These are phyloP conservation scores for Yarrowia sp. DNA, from an alignment of 805 yeast genomes.

Conservation along the genomic window DNA sequence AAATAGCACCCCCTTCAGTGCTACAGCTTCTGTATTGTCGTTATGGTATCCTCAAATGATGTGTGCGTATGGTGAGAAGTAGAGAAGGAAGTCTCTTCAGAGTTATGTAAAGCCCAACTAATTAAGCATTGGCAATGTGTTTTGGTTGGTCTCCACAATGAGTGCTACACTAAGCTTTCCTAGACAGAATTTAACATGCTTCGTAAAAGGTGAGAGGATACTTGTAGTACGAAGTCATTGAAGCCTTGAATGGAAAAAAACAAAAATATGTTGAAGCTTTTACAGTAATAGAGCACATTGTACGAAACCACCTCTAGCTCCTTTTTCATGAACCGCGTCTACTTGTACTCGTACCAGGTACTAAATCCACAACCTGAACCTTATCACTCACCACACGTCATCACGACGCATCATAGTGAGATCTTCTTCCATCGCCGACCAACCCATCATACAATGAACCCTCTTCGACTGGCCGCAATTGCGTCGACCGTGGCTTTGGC, in stretches of 20 bases:
- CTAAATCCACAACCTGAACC: not conserved
- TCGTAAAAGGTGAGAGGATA: not conserved
- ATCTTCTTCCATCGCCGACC: not conserved
- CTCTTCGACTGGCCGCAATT: conserved; percentile 17
- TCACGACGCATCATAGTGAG: not conserved
- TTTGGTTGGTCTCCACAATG: not conserved
- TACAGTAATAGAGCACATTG: no score
- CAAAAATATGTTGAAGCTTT: no score
- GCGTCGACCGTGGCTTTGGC: conserved; percentile 16
- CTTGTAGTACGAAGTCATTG: no score
- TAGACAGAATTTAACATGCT: not conserved
- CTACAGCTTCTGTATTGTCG: not conserved
- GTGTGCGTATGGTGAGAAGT: not conserved
- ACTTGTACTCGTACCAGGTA: no score
- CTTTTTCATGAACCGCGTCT: no score
- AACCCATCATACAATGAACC: conserved; percentile 12
- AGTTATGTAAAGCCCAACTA: not conserved
- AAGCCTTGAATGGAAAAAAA: no score
- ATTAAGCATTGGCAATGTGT: not conserved
- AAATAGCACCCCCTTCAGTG: not conserved
- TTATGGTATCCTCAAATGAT: not conserved
- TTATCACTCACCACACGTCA: conserved; percentile 15
- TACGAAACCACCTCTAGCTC: no score
- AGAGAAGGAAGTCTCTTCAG: not conserved
- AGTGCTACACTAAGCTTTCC: not conserved